Evolutionary conservation across 495 filamentous ascomycete species (phyloP).

Genomic region (Massariosphaeria phaeospora): DNA sequence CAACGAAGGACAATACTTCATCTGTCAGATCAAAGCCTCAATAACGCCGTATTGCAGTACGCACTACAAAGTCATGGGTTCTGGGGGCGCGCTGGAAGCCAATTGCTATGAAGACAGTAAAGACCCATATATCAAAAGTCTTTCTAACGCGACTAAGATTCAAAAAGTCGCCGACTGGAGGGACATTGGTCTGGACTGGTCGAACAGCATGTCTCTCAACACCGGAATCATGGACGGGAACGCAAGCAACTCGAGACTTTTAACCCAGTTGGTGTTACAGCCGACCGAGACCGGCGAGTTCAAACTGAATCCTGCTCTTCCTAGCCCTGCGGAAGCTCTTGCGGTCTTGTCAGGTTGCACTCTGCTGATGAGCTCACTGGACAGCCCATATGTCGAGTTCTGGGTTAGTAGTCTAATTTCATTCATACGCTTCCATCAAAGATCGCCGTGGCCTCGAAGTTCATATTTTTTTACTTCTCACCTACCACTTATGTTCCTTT

Average conservation of each 20-base stretch:
- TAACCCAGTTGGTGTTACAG: conserved; percentile 50
- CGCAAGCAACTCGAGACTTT: conserved; percentile 58
- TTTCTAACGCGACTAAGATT: conserved; percentile 38
- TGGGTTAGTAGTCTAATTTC: too few relatives aligned
- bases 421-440: too few relatives aligned
- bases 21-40: conserved; percentile 60
- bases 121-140: conserved; percentile 49
- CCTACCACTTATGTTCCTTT: too few relatives aligned
- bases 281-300: background rate
- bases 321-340: conserved; percentile 61
- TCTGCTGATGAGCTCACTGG: conserved; percentile 49
- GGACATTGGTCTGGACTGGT: conserved; percentile 56
- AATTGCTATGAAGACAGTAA: conserved; percentile 55
- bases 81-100: conserved; percentile 50
- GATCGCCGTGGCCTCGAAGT: too few relatives aligned
- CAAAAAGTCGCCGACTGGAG: conserved; percentile 50
- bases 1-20: conserved; percentile 46
- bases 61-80: conserved; percentile 53
- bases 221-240: conserved; percentile 55
- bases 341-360: conserved; percentile 63
- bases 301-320: conserved; percentile 44
- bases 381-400: conserved; percentile 53
- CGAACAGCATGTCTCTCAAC: conserved; percentile 52
- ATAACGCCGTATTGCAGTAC: conserved; percentile 59
- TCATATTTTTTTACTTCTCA: too few relatives aligned